Evolutionary conservation across 139 green algal genomes (phyloP).

Genomic region (Chlorella sp.): DNA sequence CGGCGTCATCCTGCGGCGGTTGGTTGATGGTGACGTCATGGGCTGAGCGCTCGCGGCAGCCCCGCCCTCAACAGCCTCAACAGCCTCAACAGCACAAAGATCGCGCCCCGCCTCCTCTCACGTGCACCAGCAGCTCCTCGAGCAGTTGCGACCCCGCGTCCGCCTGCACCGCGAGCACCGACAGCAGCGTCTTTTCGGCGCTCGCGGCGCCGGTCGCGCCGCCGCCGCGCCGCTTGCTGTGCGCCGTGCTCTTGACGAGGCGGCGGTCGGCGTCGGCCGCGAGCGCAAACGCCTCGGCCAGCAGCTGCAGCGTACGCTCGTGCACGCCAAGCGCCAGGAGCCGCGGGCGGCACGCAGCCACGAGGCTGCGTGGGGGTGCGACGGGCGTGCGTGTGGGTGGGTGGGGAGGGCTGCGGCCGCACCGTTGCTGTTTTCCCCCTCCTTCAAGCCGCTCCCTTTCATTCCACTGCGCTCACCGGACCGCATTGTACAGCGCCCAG

Average conservation of each 20-base stretch:
- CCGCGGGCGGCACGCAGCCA: conserved; percentile 17
- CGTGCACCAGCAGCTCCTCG: conserved; percentile 21
- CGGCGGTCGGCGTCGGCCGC: conserved; percentile 14
- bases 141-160: conserved; percentile 18
- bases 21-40: neutral
- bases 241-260: conserved; percentile 19
- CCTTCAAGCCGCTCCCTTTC: neutral
- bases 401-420: too few relatives aligned
- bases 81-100: neutral
- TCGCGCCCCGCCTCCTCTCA: too few relatives aligned
- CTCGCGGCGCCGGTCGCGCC: conserved; percentile 7
- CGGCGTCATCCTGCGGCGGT: conserved; percentile 5
- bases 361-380: neutral
- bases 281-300: conserved; percentile 19
- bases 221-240: conserved; percentile 6
- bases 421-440: neutral
- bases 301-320: conserved; percentile 19
- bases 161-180: conserved; percentile 14
- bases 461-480: neutral
- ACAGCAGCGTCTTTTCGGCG: conserved; percentile 20
- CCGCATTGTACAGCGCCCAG: conserved; percentile 17
- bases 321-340: conserved; percentile 17
- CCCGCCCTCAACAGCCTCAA: neutral
- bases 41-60: neutral
- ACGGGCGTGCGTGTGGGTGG: neutral